Percentiles rank a stretch among this genome's conserved stretches.
phyloP scores from a whole-genome alignment of 495 filamentous ascomycete species.

The Hypoxylon perforatum region DNA sequence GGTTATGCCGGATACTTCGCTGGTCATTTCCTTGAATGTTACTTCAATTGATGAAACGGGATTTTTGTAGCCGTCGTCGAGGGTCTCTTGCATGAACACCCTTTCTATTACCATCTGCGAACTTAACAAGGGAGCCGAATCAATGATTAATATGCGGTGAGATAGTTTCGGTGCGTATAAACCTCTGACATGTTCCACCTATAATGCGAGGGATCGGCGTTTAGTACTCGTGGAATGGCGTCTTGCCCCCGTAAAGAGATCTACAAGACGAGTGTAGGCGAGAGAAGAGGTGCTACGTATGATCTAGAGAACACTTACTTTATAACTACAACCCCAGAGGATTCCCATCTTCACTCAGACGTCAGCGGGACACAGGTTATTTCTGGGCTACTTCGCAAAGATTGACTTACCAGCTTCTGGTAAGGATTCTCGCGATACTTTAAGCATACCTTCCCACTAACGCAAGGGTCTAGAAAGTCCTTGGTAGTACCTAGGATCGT shows the following conservation, averaged over 20 bases:
- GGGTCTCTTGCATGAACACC: constrained; percentile 12
- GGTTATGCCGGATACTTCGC: constrained; percentile 2
- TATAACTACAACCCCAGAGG: constrained; percentile 13
- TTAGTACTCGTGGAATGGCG: too few species aligned
- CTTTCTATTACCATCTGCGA: background rate
- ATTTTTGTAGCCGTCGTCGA: constrained; percentile 5
- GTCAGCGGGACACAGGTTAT: constrained; percentile 1
- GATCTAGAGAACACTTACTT: background rate
- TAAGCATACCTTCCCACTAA: constrained; percentile 5
- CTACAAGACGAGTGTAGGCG: too few species aligned
- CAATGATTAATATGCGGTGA: background rate
- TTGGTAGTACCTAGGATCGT: constrained; percentile 6
- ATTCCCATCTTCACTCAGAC: constrained; percentile 5
- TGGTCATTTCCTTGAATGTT: background rate
- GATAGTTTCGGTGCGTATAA: background rate
- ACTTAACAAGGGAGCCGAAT: background rate
- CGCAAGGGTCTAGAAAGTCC: constrained; percentile 10
- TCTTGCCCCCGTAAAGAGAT: too few species aligned
- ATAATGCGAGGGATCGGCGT: background rate
- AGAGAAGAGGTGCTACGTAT: too few species aligned
- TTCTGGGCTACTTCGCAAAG: background rate
- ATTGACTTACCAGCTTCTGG: constrained; percentile 10
- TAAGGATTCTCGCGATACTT: constrained; percentile 17
- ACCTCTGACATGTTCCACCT: constrained; percentile 18
- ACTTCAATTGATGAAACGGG: constrained; percentile 7